A percentile compares a stretch with the other conserved stretches of the same genome.
Conservation (phyloP, 768 basidiomycete genomes). For the Heimioporus sp. region DNA sequence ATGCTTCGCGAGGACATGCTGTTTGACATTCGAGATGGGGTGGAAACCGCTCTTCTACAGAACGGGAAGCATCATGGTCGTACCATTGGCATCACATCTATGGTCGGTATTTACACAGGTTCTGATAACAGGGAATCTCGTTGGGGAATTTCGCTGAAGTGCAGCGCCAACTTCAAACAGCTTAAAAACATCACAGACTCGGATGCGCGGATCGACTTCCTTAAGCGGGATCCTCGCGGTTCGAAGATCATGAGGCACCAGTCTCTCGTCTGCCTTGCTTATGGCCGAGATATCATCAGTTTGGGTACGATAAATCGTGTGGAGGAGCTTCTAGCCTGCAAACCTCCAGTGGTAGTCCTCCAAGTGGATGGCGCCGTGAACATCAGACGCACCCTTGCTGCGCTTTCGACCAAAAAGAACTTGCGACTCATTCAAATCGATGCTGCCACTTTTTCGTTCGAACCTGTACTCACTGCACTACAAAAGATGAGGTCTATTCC, state of each 20-base stretch:
- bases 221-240: slow-evolving; percentile 30
- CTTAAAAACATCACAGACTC: slow-evolving; percentile 24
- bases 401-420: slow-evolving; percentile 31
- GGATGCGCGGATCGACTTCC: slow-evolving; percentile 34
- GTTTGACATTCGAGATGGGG: slow-evolving; percentile 52
- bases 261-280: slow-evolving; percentile 50
- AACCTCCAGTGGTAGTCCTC: slow-evolving; percentile 50
- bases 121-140: slow-evolving; percentile 22
- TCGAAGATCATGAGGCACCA: slow-evolving; percentile 48
- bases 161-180: slow-evolving; percentile 34
- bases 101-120: slow-evolving; percentile 37
- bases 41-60: slow-evolving; percentile 36
- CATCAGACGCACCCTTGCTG: slow-evolving; percentile 36
- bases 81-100: slow-evolving; percentile 31
- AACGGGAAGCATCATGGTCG: slow-evolving; percentile 38
- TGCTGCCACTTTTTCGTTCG: slow-evolving; percentile 57
- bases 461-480: slow-evolving; percentile 57
- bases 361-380: slow-evolving; percentile 48
- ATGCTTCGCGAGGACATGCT: slow-evolving; percentile 65
- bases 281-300: slow-evolving; percentile 46
- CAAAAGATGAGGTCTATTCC: slow-evolving; percentile 45
- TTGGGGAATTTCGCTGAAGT: slow-evolving; percentile 43
- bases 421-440: slow-evolving; percentile 54
- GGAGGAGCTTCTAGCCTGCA: slow-evolving; percentile 46
- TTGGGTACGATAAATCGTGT: slow-evolving; percentile 57